A percentile compares a stretch with the other conserved stretches of the same genome.
Conservation (phyloP, 2,329 filamentous ascomycete genomes). For the Apiospora malaysiana region DNA sequence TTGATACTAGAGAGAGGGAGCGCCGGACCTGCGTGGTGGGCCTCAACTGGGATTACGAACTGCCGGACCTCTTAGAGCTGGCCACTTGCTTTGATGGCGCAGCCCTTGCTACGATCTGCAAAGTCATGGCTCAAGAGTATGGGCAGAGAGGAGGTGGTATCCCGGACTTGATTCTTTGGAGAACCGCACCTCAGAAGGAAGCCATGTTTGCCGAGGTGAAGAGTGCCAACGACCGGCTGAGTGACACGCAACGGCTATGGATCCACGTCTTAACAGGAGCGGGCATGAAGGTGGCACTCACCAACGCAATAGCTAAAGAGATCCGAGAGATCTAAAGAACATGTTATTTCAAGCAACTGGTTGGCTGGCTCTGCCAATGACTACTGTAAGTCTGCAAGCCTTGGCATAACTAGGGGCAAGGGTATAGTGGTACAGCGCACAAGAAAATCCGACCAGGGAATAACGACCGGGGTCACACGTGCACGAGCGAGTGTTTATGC, state of each 20-base stretch:
- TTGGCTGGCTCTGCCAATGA: not conserved
- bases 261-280: slow-evolving; percentile 90
- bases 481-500: slow-evolving; percentile 5
- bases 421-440: not conserved
- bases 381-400: slow-evolving; percentile 6
- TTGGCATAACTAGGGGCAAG: not conserved
- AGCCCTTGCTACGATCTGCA: slow-evolving; percentile 83
- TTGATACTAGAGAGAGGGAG: slow-evolving; percentile 73
- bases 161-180: slow-evolving; percentile 93
- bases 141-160: slow-evolving; percentile 83
- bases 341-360: not conserved
- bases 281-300: slow-evolving; percentile 85
- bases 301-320: slow-evolving; percentile 64
- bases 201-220: slow-evolving; percentile 83
- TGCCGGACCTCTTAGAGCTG: slow-evolving; percentile 81
- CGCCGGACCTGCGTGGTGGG: slow-evolving; percentile 86
- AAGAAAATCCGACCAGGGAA: not conserved
- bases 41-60: slow-evolving; percentile 85
- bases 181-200: slow-evolving; percentile 51
- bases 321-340: slow-evolving; percentile 45
- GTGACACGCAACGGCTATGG: slow-evolving; percentile 96
- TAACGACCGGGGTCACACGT: slow-evolving; percentile 7
- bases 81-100: slow-evolving; percentile 78
- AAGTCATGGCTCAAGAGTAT: slow-evolving; percentile 96
- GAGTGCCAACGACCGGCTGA: slow-evolving; percentile 88